phyloP scores from a whole-genome alignment of 257 asterid genomes.

The Paraleonurus japonicus region DNA sequence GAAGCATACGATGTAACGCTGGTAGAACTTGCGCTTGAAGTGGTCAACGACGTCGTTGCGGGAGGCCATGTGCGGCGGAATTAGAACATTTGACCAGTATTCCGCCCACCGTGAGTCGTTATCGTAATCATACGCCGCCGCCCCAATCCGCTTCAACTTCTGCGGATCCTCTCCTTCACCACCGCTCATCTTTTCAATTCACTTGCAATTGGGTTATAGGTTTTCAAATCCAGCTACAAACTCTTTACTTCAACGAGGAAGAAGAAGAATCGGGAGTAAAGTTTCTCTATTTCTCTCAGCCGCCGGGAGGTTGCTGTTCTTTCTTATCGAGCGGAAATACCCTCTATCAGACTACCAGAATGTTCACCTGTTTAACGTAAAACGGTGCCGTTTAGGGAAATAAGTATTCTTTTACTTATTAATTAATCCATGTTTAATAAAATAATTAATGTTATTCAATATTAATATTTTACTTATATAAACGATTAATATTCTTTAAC shows the following conservation, averaged over 20 bases:
- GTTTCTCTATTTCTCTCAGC: neutral
- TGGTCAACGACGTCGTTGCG: constrained; percentile 72
- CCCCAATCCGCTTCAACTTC: constrained; percentile 79
- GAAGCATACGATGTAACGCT: constrained; percentile 71
- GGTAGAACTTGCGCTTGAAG: constrained; percentile 95
- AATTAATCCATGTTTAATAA: too few relatives aligned
- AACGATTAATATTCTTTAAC: too few relatives aligned
- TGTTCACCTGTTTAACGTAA: neutral
- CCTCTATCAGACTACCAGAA: neutral
- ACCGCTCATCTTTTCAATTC: constrained; percentile 42
- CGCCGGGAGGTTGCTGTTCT: neutral
- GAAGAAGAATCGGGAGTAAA: constrained; percentile 11
- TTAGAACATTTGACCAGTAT: constrained; percentile 92
- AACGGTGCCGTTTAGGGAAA: neutral
- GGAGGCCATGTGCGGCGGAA: constrained; percentile 86
- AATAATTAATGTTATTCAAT: too few relatives aligned
- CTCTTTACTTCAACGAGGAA: neutral
- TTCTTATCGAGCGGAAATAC: neutral
- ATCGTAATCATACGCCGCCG: constrained; percentile 86
- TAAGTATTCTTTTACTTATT: neutral
- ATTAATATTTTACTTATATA: too few relatives aligned
- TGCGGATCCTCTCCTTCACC: constrained; percentile 70
- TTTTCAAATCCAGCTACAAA: neutral
- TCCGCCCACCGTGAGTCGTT: constrained; percentile 82
- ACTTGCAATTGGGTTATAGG: neutral